Base-by-base conservation (phyloP, 495 filamentous ascomycete species). In the Trichoderma virens region DNA sequence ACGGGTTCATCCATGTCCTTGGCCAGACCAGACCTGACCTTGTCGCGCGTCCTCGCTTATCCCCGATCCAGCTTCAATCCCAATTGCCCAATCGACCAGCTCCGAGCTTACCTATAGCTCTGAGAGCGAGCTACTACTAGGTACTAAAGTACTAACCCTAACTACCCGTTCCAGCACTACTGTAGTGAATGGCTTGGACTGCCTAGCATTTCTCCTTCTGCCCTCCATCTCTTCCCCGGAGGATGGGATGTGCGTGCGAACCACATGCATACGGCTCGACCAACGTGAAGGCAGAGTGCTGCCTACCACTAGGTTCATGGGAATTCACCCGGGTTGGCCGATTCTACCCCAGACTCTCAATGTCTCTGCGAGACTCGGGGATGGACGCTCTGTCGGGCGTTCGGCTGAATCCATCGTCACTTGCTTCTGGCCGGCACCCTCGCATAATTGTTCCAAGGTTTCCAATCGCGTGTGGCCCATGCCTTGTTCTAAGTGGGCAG, bases 1-100 rank as follows among this genome's bases (percentile, higher is more conserved):
- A 30, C 23, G 25, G 51, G 51, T 56, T 30, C 51, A 56, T 27
- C 51, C 51, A 28, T 56, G 51, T 30, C 51, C 7, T 56, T n/a
- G 51, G 23, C 11, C 51, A 28, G 3, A 25, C 25, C 51, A n/a
- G n/a, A n/a, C 20, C 13, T 35, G 34, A 7, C 34, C 34, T 35
- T 35, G 34, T 35, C 34, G 23, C 25, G 23, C 51, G 11, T 56
- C 23, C 51, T 47, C 43, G 43, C 43, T 47, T 47, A 47, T 47
- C 43, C 51, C 51, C 51, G 51, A 56, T 56, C 51, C 51, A 27
- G 51, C 51, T 56, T 8, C 51, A 18, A 56, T 11, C 51, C 51
- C 51, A 31, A 56, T 56, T 56, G 51, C 25, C 25, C 51, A 56
- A 56, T 56, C 51, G 51, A 56, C 51, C 25, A 56, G 51, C 51